Evolutionary conservation across 495 filamentous ascomycete genomes (phyloP).

Genomic region (Glarea lozoyensis): DNA sequence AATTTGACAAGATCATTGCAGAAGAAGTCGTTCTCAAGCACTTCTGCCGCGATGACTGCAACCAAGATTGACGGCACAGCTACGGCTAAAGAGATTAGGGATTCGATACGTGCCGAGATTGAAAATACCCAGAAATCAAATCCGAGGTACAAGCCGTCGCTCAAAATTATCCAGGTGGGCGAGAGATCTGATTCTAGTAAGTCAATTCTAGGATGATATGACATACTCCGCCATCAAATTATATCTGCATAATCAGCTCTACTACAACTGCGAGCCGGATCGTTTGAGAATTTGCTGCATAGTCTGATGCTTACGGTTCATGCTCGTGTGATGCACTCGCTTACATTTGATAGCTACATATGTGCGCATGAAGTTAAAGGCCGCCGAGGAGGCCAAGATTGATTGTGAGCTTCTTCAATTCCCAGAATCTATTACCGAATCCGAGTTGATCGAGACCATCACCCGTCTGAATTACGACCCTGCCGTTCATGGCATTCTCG

Average conservation of each 20-base stretch:
- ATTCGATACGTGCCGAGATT: constrained; percentile 69
- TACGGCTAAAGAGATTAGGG: constrained; percentile 83
- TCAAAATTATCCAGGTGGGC: constrained; percentile 91
- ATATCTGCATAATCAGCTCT: neutral
- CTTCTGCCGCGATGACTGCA: constrained; percentile 59
- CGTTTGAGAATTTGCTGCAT: neutral
- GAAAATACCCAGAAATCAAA: constrained; percentile 69
- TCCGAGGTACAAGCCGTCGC: constrained; percentile 74
- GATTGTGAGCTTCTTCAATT: constrained; percentile 76
- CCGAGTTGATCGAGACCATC: constrained; percentile 77
- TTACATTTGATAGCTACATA: constrained; percentile 62
- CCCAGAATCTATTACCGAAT: constrained; percentile 70
- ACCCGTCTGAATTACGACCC: constrained; percentile 79
- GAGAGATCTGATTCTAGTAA: constrained; percentile 86
- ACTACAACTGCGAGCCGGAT: no score
- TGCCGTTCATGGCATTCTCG: constrained; percentile 81
- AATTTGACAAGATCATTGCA: no score
- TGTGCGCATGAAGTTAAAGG: constrained; percentile 99
- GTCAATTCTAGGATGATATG: no score
- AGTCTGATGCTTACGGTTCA: neutral
- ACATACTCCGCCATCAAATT: no score
- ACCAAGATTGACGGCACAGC: constrained; percentile 92
- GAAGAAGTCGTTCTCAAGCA: constrained; percentile 32
- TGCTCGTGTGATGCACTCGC: neutral
- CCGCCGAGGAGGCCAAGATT: constrained; percentile 91